These are phyloP conservation scores for Penicillium sumatraense DNA, from an alignment of 2,329 filamentous ascomycete genomes.

Conservation along the genomic window DNA sequence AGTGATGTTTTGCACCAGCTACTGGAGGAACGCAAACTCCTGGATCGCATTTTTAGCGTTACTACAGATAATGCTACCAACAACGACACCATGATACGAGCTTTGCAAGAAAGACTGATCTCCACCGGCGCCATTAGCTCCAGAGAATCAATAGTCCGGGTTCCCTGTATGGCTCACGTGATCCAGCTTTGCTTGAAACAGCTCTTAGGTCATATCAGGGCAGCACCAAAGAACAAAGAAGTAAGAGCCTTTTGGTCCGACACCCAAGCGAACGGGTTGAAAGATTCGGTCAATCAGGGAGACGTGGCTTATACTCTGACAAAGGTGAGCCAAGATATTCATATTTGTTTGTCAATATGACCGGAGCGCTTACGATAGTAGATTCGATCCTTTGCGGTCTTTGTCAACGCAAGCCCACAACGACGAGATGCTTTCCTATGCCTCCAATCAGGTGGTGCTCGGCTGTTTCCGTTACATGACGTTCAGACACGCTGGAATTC, in stretches of 20 bases:
- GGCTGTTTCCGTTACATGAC: slow-evolving; percentile 11
- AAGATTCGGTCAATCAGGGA: background rate
- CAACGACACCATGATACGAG: slow-evolving; percentile 5
- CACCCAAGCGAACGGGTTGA: background rate
- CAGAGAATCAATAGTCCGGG: slow-evolving; percentile 4
- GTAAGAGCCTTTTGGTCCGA: slow-evolving; percentile 6
- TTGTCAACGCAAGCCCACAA: slow-evolving; percentile 4
- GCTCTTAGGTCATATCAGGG: slow-evolving; percentile 2
- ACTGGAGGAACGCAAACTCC: background rate
- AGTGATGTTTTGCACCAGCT: background rate
- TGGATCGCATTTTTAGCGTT: slow-evolving; percentile 2
- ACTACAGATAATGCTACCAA: slow-evolving; percentile 10
- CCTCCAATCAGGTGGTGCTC: background rate
- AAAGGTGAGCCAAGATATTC: background rate
- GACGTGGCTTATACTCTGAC: slow-evolving; percentile 2
- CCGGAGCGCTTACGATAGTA: background rate
- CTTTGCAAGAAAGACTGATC: slow-evolving; percentile 1
- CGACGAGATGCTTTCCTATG: slow-evolving; percentile 7
- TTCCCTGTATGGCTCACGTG: slow-evolving; percentile 7
- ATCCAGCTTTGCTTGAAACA: slow-evolving; percentile 5
- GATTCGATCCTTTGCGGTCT: slow-evolving; percentile 13
- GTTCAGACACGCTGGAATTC: slow-evolving; percentile 21
- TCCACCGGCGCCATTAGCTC: slow-evolving; percentile 2
- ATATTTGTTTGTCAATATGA: background rate
- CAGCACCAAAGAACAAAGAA: slow-evolving; percentile 8